Base-by-base conservation (phyloP, 768 basidiomycete genomes). In the Podaxis carcinomalis region DNA sequence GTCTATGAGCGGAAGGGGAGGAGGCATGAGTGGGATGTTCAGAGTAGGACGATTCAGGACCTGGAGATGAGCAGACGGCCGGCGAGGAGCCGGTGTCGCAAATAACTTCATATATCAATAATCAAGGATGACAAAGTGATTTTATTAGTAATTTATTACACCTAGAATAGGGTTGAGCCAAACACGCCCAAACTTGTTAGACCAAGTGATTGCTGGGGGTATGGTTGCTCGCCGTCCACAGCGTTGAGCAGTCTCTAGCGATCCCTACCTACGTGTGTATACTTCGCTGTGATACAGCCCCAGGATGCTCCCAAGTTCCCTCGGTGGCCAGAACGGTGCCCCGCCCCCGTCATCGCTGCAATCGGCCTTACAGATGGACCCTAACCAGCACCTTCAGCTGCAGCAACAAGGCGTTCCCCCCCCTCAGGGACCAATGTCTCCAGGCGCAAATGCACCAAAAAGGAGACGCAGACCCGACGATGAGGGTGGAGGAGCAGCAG, bases 301-400 rank as follows among this genome's bases (percentile, higher is more conserved):
- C 51, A 74, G 66, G 56, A 78, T 78, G 73, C 74, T 77, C 62
- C 74, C 75, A 57, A 67, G 68, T 65, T 71, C 71, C 63, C 71
- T 71, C 56, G 71, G 64, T 32, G 72, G 70, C 9, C 72, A 71
- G 61, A 69, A 67, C 65, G 64, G 62, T 52, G 66, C 69, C 35
- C 62, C 69, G 5, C 70, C 71, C 28, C 82, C 80, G 4, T 77
- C 82, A 50, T 80, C 85, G 32, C 76, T 86, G 49, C 87, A 86
- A 69, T 79, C 84, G 11, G 82, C 85, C 1, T 76, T 88, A 14
- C 83, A 86, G 72, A 90, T 92, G 84, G 87, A 90, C 42, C 42
- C 42, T 44, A 44, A 44, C 68, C 83, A 86, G 63, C 77, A 78
- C 46, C 67, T 78, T 35, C 78, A 81, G 56, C 77, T 77, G 40